Evolutionary conservation across 2,329 filamentous ascomycete genomes (phyloP).

Genomic region (Fusarium aywerte): DNA sequence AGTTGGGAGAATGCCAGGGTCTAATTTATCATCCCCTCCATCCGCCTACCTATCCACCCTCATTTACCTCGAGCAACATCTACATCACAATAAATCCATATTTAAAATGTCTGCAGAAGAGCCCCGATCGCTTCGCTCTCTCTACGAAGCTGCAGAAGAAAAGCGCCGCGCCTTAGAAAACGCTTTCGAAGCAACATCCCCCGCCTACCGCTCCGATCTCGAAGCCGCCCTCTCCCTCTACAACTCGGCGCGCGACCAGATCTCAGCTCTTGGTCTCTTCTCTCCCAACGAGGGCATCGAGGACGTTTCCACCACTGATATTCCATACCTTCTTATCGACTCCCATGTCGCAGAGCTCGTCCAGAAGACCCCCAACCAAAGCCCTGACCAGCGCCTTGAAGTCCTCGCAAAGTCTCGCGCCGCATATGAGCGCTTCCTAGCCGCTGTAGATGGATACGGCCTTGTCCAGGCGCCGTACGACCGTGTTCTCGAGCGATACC

Average conservation of each 20-base stretch:
- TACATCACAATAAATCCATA: neutral
- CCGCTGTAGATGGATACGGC: conserved; percentile 80
- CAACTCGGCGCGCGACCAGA: conserved; percentile 75
- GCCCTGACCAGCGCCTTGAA: conserved; percentile 66
- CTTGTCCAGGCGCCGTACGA: conserved; percentile 73
- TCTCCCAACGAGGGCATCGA: conserved; percentile 90
- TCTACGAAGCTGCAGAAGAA: conserved; percentile 62
- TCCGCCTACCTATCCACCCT: neutral
- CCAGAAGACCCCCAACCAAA: conserved; percentile 69
- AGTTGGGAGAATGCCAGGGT: conserved; percentile 18
- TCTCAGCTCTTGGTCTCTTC: conserved; percentile 81
- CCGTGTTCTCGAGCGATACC: conserved; percentile 77
- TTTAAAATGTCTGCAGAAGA: conserved; percentile 53
- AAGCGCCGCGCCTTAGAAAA: conserved; percentile 69
- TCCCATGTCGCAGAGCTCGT: conserved; percentile 84
- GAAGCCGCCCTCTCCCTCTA: conserved; percentile 75
- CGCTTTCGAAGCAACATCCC: conserved; percentile 71
- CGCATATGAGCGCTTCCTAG: conserved; percentile 82
- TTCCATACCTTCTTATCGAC: conserved; percentile 85
- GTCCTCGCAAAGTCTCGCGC: conserved; percentile 72
- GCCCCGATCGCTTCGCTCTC: conserved; percentile 61
- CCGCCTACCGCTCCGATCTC: conserved; percentile 75
- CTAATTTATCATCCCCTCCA: conserved; percentile 38
- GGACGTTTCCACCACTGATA: conserved; percentile 83
- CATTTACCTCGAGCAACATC: conserved; percentile 1